Percentiles rank a stretch among this genome's conserved stretches.
phyloP scores from a whole-genome alignment of 1,284 basidiomycete genomes.

The Chiua sp. region DNA sequence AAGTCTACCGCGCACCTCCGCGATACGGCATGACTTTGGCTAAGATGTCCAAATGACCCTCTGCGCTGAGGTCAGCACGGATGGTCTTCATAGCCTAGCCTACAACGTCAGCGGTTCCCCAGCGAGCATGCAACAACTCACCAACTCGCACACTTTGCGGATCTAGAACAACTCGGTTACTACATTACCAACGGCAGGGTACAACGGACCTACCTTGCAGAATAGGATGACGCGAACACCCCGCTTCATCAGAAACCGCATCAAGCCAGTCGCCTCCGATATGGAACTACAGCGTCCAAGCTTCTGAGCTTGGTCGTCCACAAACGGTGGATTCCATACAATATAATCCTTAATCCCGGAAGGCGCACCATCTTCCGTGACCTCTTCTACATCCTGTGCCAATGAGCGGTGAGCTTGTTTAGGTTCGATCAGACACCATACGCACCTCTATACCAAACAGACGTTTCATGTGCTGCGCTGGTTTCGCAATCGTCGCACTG shows the following conservation, averaged over 20 bases:
- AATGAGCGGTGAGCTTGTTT: not conserved
- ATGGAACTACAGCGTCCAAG: constrained; percentile 69
- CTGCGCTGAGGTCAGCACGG: constrained; percentile 72
- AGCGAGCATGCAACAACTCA: constrained; percentile 28
- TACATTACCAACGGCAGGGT: not conserved
- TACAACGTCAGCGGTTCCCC: constrained; percentile 1
- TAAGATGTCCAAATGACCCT: constrained; percentile 80
- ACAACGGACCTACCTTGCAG: constrained; percentile 65
- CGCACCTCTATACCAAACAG: constrained; percentile 71
- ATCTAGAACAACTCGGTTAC: constrained; percentile 49
- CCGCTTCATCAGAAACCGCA: constrained; percentile 82
- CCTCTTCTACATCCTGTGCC: constrained; percentile 61
- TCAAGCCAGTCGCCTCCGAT: constrained; percentile 75
- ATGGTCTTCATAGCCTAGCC: constrained; percentile 80
- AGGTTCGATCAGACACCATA: not conserved
- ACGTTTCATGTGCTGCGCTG: constrained; percentile 75
- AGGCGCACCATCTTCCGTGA: constrained; percentile 87
- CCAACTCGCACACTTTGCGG: constrained; percentile 83
- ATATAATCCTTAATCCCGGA: constrained; percentile 81
- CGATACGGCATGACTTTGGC: constrained; percentile 85
- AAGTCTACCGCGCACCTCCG: constrained; percentile 57
- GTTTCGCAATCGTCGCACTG: constrained; percentile 88
- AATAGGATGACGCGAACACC: constrained; percentile 88
- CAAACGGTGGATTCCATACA: constrained; percentile 77
- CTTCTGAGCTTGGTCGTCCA: constrained; percentile 62